Evolutionary conservation across 1,139 yeast genomes (phyloP).

Genomic region (Arxiozyma slooffiae): DNA sequence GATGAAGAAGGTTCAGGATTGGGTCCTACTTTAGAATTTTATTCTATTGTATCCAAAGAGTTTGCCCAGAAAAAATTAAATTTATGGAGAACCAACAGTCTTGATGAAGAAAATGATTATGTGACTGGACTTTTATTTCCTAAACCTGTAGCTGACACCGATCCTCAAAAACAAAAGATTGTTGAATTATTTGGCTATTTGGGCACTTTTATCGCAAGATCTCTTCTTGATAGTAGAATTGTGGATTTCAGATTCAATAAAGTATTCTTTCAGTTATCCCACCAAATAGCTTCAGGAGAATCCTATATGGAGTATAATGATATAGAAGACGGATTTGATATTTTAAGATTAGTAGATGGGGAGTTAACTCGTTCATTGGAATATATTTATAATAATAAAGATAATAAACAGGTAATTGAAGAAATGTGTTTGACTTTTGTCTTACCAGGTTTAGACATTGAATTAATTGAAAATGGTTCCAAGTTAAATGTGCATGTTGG

Average conservation of each 20-base stretch:
- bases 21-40: slow-evolving; percentile 93
- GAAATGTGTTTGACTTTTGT: slow-evolving; percentile 56
- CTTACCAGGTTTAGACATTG: slow-evolving; percentile 67
- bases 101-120: slow-evolving; percentile 30
- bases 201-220: slow-evolving; percentile 81
- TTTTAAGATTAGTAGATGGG: too few species aligned
- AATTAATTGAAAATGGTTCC: slow-evolving; percentile 49
- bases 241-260: slow-evolving; percentile 74
- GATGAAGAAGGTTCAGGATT: slow-evolving; percentile 95
- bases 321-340: too few species aligned
- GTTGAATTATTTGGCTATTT: slow-evolving; percentile 52
- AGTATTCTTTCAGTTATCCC: slow-evolving; percentile 49
- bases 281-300: slow-evolving; percentile 9
- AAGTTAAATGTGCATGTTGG: slow-evolving; percentile 39
- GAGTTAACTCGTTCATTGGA: slow-evolving; percentile 52
- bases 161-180: slow-evolving; percentile 38
- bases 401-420: slow-evolving; percentile 24
- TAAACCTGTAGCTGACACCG: slow-evolving; percentile 39
- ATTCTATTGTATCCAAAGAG: slow-evolving; percentile 69
- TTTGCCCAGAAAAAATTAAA: slow-evolving; percentile 48
- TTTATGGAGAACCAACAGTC: slow-evolving; percentile 54
- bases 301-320: slow-evolving; percentile 7
- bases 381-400: slow-evolving; percentile 40
- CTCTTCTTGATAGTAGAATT: slow-evolving; percentile 75
- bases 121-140: slow-evolving; percentile 65